A percentile compares a stretch with the other conserved stretches of the same genome.
These are phyloP conservation scores for Zizania palustris DNA, from an alignment of 202 grass and related monocot genomes.

Conservation along the genomic window DNA sequence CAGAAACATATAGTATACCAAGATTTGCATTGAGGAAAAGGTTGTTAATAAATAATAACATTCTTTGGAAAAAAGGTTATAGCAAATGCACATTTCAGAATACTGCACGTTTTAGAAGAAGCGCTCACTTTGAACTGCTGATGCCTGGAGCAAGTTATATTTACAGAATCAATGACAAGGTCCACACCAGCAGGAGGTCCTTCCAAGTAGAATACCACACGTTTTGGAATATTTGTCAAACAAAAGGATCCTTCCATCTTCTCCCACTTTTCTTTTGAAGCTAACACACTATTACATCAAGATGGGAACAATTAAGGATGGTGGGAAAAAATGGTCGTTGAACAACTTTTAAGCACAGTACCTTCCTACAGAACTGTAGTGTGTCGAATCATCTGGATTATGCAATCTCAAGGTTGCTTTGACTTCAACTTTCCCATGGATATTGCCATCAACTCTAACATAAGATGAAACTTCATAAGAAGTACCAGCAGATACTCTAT, in stretches of 20 bases:
- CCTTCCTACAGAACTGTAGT: constrained; percentile 73
- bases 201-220: constrained; percentile 82
- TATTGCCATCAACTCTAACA: constrained; percentile 71
- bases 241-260: constrained; percentile 83
- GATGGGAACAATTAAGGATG: constrained; percentile 28
- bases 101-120: background rate
- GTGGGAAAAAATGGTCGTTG: constrained; percentile 21
- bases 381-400: constrained; percentile 58
- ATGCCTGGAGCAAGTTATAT: constrained; percentile 54
- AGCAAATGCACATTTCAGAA: background rate
- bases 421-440: constrained; percentile 57
- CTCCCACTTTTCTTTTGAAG: constrained; percentile 73
- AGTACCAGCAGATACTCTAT: constrained; percentile 52
- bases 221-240: constrained; percentile 65
- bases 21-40: background rate
- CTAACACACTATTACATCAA: constrained; percentile 57
- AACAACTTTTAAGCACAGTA: constrained; percentile 51
- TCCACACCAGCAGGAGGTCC: constrained; percentile 75
- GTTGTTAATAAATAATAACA: background rate
- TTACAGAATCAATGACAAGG: constrained; percentile 90
- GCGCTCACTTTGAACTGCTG: constrained; percentile 58
- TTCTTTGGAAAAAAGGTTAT: constrained; percentile 24
- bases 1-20: constrained; percentile 24
- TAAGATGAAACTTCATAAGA: constrained; percentile 57
- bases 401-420: constrained; percentile 74